Evolutionary conservation across 106 monocot species (phyloP).

Genomic region (Hemerocallis citrina): DNA sequence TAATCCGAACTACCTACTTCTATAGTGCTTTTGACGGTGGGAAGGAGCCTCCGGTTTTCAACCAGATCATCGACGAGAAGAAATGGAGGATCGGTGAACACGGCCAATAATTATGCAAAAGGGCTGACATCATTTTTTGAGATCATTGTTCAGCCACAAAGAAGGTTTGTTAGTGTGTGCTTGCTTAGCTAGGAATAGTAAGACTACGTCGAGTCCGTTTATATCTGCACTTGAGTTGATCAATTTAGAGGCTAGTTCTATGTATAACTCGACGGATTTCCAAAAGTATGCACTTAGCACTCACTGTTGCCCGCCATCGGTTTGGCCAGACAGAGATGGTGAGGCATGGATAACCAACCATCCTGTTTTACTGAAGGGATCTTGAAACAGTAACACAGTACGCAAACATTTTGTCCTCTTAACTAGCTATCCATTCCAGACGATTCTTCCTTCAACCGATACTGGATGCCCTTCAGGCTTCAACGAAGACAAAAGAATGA

Average conservation of each 20-base stretch:
- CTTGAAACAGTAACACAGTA: no score
- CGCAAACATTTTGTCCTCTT: not conserved
- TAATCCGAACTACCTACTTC: conserved; percentile 72
- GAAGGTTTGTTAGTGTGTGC: conserved; percentile 63
- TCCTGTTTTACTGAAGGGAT: no score
- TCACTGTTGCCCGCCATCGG: conserved; percentile 46
- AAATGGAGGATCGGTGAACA: conserved; percentile 75
- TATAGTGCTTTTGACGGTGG: conserved; percentile 81
- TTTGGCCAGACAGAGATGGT: conserved; percentile 29
- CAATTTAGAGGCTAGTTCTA: conserved; percentile 52
- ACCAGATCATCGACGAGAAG: conserved; percentile 73
- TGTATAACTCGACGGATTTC: conserved; percentile 74
- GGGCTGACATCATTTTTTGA: conserved; percentile 66
- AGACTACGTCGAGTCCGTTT: conserved; percentile 45
- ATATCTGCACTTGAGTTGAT: conserved; percentile 68
- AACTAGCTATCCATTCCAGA: conserved; percentile 81
- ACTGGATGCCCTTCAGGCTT: conserved; percentile 63
- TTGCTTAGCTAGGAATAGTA: conserved; percentile 56
- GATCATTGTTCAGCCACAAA: conserved; percentile 27
- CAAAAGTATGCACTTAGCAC: conserved; percentile 36
- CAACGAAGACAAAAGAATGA: no score
- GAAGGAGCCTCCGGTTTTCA: conserved; percentile 53
- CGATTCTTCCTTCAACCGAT: conserved; percentile 85
- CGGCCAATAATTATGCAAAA: conserved; percentile 30
- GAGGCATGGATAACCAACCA: not conserved